phyloP scores from a whole-genome alignment of 2,329 filamentous ascomycete species.

The Chrysosporium keratinophilum region DNA sequence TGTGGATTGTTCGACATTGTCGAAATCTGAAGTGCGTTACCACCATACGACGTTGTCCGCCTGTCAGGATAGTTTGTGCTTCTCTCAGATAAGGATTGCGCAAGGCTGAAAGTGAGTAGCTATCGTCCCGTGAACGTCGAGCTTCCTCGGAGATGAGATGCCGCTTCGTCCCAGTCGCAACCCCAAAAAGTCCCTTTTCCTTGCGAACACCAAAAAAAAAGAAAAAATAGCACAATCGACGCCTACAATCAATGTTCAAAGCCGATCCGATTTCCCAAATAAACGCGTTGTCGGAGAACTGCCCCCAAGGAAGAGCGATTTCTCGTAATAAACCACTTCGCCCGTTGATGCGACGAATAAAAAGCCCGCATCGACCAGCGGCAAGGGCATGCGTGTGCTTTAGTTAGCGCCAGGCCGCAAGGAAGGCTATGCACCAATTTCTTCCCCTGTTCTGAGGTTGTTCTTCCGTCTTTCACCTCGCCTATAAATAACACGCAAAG shows the following conservation, averaged over 20 bases:
- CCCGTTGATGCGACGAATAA: background rate
- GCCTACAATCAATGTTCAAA: background rate
- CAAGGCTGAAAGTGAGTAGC: background rate
- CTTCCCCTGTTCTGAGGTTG: background rate
- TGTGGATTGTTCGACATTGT: slow-evolving; percentile 9
- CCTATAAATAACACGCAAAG: slow-evolving; percentile 1
- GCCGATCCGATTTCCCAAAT: background rate
- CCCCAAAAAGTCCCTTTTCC: background rate
- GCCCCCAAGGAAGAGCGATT: background rate
- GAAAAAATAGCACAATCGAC: background rate
- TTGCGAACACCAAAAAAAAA: background rate
- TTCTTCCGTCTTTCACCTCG: background rate
- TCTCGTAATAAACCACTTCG: background rate
- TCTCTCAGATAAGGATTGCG: background rate
- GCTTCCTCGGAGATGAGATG: background rate
- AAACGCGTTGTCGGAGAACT: background rate
- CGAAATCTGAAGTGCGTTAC: background rate
- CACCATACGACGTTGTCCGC: background rate
- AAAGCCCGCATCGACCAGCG: background rate
- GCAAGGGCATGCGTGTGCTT: background rate
- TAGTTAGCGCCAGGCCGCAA: background rate
- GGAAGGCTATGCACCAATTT: slow-evolving; percentile 3
- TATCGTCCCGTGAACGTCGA: background rate
- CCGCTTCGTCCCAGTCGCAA: background rate
- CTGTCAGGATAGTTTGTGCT: background rate